These are phyloP conservation scores for Ascochyta koolunga DNA, from an alignment of 2,329 filamentous ascomycete genomes.

Conservation along the genomic window DNA sequence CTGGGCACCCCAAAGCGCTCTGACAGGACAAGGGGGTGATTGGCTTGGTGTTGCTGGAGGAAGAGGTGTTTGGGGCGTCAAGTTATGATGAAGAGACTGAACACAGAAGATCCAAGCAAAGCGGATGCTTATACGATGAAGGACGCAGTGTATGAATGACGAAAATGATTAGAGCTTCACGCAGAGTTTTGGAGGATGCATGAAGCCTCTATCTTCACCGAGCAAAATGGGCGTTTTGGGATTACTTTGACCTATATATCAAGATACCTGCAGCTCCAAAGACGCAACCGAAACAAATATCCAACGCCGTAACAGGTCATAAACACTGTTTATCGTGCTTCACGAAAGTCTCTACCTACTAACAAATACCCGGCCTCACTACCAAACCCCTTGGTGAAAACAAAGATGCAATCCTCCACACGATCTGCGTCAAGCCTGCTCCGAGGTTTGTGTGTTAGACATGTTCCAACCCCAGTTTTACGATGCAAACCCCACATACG, in stretches of 20 bases:
- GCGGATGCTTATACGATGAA: background rate
- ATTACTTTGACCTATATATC: background rate
- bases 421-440: background rate
- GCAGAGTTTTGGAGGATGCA: background rate
- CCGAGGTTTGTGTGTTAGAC: background rate
- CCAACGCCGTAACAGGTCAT: background rate
- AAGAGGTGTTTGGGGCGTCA: constrained; percentile 80
- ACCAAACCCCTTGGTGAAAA: background rate
- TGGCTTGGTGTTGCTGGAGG: constrained; percentile 86
- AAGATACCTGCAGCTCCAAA: constrained; percentile 2
- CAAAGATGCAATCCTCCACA: constrained; percentile 3
- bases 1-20: constrained; percentile 76
- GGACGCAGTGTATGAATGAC: constrained; percentile 8
- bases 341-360: background rate
- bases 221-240: constrained; percentile 7
- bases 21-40: constrained; percentile 73
- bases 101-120: background rate
- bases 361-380: background rate
- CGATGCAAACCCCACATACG: constrained; percentile 2
- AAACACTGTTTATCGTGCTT: background rate
- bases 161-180: background rate
- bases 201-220: background rate
- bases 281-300: background rate
- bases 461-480: background rate
- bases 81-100: constrained; percentile 46